Base-by-base conservation (phyloP, 108 stramenopile species). In the Fragilariopsis cylindrus region DNA sequence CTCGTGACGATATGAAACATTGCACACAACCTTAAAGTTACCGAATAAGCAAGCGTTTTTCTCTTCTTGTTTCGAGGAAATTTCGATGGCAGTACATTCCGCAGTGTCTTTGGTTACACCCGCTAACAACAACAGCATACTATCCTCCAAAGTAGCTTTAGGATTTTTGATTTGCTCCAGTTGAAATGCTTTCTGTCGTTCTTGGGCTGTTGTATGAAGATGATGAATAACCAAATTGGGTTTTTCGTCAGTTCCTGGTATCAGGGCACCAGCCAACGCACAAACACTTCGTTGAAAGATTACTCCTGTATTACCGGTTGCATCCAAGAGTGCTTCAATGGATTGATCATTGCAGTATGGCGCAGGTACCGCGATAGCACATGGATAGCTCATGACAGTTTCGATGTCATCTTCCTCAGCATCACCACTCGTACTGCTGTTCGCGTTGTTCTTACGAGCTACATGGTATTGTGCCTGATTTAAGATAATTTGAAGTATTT, bases 311-410 rank as follows among this genome's bases (percentile, higher is more conserved):
- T 83, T 83, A 67, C 76, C 75, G 4, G 81, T 78, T 2, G 89
- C 88, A 67, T 93, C 92, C 55, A 83, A 73, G 12, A 91, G 67
- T 4, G 89, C 87, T 71, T 94, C 93, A 7, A 89, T 42, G 52
- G 80, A 60, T 6, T 81, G 53, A 67, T 94, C 90, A 60, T 84
- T 77, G 46, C 85, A 81, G 8, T 84, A 84, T 79, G 84, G 83
- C 12, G 85, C 89, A 12, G 93, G 93, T 15, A 94, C 76, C 55
- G 90, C 85, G 53, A 91, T 71, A 8, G 88, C 87, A n/a, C 82
- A 66, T 12, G 93, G 93, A 81, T 81, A 90, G 41, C 75, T 82
- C 57, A 69, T 66, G 39, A 80, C 81, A 9, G 73, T 71, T 42
- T 91, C 87, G 50, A 81, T 71, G 3, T 62, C 72, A 12, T 72